Evolutionary conservation across 768 basidiomycete species (phyloP), one percentile per base, ranked within the genome.

Genomic region (Melanogaster broomeanus): DNA sequence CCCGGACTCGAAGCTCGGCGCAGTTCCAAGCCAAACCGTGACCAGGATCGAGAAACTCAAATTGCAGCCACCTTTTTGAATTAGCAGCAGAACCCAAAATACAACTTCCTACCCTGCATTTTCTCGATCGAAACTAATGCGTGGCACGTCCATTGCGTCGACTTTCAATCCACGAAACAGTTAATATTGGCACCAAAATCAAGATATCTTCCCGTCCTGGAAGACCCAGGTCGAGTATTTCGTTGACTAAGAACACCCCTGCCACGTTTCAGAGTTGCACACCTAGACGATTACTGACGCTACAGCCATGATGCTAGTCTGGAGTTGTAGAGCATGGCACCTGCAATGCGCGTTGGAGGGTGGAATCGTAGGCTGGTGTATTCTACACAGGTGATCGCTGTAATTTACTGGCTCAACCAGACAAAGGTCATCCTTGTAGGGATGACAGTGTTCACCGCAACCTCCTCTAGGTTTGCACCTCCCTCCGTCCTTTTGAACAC

Each of bases 401-500:
- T 31, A 25, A 7, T 13, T 16, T n/a, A 12, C 44, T 50, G 10
- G 42, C 52, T 45, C 48, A 61, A 41, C 64, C 66, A 87, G 39
- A 85, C 69, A 64, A 85, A 83, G 40, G 73, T 68, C 25, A 78
- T 74, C 45, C 80, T 71, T 3, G 77, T 81, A 6, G 75, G 76
- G 19, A 87, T 65, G 37, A 77, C 75, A 13, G 70, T 68, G 61
- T 86, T 84, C 58, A 74, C 72, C 3, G 76, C 82, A 16, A 87
- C 74, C 52, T 81, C 72, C 42, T 66, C 61, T 37, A 88, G 65
- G 53, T 79, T 73, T 30, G 72, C 66, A 19, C 86, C 85, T 2
- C 77, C 73, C 16, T 82, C 72, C 3, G 74, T 76, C 51, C 86
- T 75, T 65, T 76, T 71, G 57, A 82, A 75, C n/a, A 87, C 70